These are phyloP conservation scores for Cynanchum wilfordii DNA, from an alignment of 257 asterid species.

Conservation along the genomic window DNA sequence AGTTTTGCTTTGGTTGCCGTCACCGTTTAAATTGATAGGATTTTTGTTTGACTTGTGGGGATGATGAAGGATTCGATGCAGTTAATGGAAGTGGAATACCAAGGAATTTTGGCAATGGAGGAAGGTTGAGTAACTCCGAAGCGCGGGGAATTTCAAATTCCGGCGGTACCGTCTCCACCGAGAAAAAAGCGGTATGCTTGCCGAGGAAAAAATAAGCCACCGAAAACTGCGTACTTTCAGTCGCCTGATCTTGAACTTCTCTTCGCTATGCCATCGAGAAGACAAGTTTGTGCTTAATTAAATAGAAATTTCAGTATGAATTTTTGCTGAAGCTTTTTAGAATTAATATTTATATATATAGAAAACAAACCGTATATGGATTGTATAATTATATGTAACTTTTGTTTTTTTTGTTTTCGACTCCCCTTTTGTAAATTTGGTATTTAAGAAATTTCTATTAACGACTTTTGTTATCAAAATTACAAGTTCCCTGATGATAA, in stretches of 20 bases:
- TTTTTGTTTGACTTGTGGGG: not conserved
- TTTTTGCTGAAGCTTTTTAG: too few relatives aligned
- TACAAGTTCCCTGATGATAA: too few relatives aligned
- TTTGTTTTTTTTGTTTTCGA: too few relatives aligned
- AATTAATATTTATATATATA: too few relatives aligned
- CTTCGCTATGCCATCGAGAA: slow-evolving; percentile 27
- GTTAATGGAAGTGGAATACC: not conserved
- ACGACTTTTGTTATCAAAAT: too few relatives aligned
- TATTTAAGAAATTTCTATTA: too few relatives aligned
- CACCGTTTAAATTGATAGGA: not conserved
- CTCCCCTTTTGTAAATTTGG: too few relatives aligned
- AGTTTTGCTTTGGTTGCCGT: too few relatives aligned
- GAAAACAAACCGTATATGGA: too few relatives aligned
- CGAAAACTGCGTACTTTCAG: slow-evolving; percentile 37
- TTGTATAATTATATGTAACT: too few relatives aligned
- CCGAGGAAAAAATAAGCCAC: slow-evolving; percentile 24
- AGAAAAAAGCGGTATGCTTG: slow-evolving; percentile 27
- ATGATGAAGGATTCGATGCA: not conserved
- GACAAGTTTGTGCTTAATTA: slow-evolving; percentile 41
- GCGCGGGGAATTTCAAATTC: slow-evolving; percentile 28
- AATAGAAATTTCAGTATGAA: too few relatives aligned
- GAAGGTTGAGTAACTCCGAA: too few relatives aligned
- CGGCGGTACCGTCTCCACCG: slow-evolving; percentile 48
- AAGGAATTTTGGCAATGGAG: slow-evolving; percentile 8
- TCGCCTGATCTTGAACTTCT: slow-evolving; percentile 49